Conservation (phyloP, 768 basidiomycete species). For the Pleurotus tuoliensis region DNA sequence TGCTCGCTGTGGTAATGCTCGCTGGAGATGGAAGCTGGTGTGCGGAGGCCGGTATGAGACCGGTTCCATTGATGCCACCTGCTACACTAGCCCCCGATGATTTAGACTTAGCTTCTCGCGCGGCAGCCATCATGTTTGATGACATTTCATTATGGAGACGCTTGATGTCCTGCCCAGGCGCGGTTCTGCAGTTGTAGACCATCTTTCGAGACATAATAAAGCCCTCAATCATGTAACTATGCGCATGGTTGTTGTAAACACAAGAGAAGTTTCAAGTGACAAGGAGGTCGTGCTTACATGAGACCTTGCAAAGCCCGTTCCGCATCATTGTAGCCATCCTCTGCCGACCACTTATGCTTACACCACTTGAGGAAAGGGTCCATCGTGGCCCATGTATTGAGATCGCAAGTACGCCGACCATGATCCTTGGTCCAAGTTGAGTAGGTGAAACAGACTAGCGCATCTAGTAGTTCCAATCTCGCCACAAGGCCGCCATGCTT, state of each 20-base stretch:
- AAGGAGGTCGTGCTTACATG: conserved; percentile 52
- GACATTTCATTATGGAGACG: conserved; percentile 5
- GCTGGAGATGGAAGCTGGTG: conserved; percentile 68
- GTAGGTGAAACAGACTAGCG: conserved; percentile 80
- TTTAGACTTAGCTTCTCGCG: conserved; percentile 29
- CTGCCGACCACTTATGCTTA: conserved; percentile 61
- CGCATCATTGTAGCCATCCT: conserved; percentile 45
- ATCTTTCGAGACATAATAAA: conserved; percentile 60
- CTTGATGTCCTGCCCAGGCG: conserved; percentile 1
- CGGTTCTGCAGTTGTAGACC: conserved; percentile 29
- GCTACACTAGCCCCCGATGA: conserved; percentile 2
- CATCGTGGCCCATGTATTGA: conserved; percentile 65
- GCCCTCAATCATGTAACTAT: conserved; percentile 75
- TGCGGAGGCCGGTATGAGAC: conserved; percentile 23
- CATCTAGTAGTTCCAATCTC: conserved; percentile 75
- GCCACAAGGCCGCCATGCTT: conserved; percentile 74
- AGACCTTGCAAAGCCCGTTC: conserved; percentile 71
- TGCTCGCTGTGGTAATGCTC: conserved; percentile 61
- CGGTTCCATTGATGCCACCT: conserved; percentile 12
- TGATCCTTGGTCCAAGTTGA: conserved; percentile 79
- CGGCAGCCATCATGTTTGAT: conserved; percentile 36
- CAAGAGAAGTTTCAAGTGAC: conserved; percentile 16
- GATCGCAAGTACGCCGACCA: conserved; percentile 47
- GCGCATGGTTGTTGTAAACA: conserved; percentile 24
- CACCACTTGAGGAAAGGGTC: conserved; percentile 70